Percentiles rank a stretch among this genome's conserved stretches.
phyloP scores from a whole-genome alignment of 2,329 filamentous ascomycete species.

The Stachybotrys chlorohalonatus region DNA sequence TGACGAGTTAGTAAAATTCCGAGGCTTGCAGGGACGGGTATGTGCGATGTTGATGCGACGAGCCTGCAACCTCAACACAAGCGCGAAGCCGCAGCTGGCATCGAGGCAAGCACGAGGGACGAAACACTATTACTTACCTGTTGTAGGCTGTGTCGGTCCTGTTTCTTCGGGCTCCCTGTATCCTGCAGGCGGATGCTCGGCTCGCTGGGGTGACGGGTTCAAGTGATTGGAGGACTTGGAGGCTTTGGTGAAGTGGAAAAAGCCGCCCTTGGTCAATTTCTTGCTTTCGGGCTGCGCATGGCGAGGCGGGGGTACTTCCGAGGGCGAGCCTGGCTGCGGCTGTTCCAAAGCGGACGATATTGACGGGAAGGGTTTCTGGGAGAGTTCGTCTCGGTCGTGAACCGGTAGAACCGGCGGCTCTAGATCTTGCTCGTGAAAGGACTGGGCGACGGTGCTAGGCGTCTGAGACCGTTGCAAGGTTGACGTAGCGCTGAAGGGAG shows the following conservation, averaged over 20 bases:
- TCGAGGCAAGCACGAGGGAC: background rate
- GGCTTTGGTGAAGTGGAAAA: conserved; percentile 42
- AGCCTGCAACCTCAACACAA: background rate
- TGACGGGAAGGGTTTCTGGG: conserved; percentile 14
- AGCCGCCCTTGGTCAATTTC: conserved; percentile 37
- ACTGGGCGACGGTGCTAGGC: conserved; percentile 17
- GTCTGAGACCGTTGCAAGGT: conserved; percentile 13
- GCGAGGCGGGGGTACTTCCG: conserved; percentile 14
- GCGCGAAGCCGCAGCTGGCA: background rate
- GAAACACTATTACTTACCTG: background rate
- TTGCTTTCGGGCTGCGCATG: conserved; percentile 24
- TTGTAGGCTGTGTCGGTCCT: background rate
- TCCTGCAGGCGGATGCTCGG: background rate
- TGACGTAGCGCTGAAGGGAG: conserved; percentile 29
- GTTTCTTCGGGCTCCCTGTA: background rate
- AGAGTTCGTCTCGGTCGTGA: conserved; percentile 11
- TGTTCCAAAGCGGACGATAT: conserved; percentile 15
- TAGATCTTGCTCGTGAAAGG: conserved; percentile 7
- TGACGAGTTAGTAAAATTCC: conserved; percentile 10
- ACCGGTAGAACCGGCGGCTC: conserved; percentile 14
- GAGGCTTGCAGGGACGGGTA: background rate
- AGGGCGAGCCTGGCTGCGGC: conserved; percentile 10
- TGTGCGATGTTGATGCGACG: background rate
- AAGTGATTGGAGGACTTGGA: conserved; percentile 30
- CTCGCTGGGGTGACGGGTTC: conserved; percentile 5